phyloP scores from a whole-genome alignment of 257 asterid genomes.

The Paraleonurus japonicus region DNA sequence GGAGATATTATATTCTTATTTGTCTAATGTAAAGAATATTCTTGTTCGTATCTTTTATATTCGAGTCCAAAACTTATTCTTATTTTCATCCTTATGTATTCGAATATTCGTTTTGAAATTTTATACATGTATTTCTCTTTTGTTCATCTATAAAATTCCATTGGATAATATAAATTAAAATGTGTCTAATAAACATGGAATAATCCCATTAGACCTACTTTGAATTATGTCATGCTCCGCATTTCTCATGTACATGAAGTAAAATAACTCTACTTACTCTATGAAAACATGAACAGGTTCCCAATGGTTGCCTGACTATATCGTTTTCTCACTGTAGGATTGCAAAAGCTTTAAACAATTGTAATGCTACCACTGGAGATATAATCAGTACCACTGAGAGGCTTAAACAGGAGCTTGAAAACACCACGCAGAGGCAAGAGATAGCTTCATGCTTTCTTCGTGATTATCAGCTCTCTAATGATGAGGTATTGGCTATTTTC shows the following conservation, averaged over 20 bases:
- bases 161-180: neutral
- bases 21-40: neutral
- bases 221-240: neutral
- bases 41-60: no score
- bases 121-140: neutral
- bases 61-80: neutral
- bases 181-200: neutral
- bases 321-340: constrained; percentile 50
- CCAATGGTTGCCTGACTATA: constrained; percentile 14
- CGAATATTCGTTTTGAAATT: neutral
- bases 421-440: constrained; percentile 92
- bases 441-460: constrained; percentile 94
- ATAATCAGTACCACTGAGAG: constrained; percentile 94
- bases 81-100: neutral
- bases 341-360: constrained; percentile 79
- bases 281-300: constrained; percentile 2
- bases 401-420: constrained; percentile 94
- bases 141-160: neutral
- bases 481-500: constrained; percentile 57
- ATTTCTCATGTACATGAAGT: constrained; percentile 1
- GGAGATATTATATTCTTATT: neutral
- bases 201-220: neutral
- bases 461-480: constrained; percentile 93
- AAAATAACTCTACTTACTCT: neutral
- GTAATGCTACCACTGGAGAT: constrained; percentile 96